A percentile compares a stretch with the other conserved stretches of the same genome.
phyloP scores from a whole-genome alignment of 2,329 filamentous ascomycete genomes.

The Fusarium devonianum region DNA sequence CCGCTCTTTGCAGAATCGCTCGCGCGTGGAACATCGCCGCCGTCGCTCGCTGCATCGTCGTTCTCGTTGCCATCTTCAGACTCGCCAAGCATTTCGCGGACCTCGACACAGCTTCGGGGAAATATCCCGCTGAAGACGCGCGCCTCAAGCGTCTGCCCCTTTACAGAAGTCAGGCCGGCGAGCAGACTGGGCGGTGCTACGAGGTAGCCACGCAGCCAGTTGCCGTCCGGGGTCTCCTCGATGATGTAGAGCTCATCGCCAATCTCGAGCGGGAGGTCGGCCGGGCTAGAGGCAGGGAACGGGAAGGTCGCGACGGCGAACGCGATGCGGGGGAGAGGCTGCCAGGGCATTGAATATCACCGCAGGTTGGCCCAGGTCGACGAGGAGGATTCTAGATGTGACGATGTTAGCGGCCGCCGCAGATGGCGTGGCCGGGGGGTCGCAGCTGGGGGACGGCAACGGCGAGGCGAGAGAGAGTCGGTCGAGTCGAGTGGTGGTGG shows the following conservation, averaged over 20 bases:
- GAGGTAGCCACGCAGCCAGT: slow-evolving; percentile 95
- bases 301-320: slow-evolving; percentile 97
- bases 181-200: slow-evolving; percentile 93
- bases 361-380: slow-evolving; percentile 27
- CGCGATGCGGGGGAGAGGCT: slow-evolving; percentile 93
- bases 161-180: slow-evolving; percentile 87
- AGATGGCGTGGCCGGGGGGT: slow-evolving; percentile 24
- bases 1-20: slow-evolving; percentile 64
- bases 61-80: slow-evolving; percentile 61
- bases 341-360: slow-evolving; percentile 81
- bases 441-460: slow-evolving; percentile 34
- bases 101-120: slow-evolving; percentile 90
- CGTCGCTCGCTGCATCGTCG: slow-evolving; percentile 48
- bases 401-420: slow-evolving; percentile 23
- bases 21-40: slow-evolving; percentile 42
- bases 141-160: slow-evolving; percentile 92
- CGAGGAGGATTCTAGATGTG: slow-evolving; percentile 23
- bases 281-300: slow-evolving; percentile 83
- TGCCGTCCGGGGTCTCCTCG: slow-evolving; percentile 88
- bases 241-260: slow-evolving; percentile 99
- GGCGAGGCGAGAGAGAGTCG: slow-evolving; percentile 11
- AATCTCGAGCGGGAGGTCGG: slow-evolving; percentile 94
- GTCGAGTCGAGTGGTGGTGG: slow-evolving; percentile 21
- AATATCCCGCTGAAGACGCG: slow-evolving; percentile 99
- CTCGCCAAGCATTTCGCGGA: slow-evolving; percentile 89